Conservation (phyloP, 441 rosid species). For the Geranium incanum region DNA sequence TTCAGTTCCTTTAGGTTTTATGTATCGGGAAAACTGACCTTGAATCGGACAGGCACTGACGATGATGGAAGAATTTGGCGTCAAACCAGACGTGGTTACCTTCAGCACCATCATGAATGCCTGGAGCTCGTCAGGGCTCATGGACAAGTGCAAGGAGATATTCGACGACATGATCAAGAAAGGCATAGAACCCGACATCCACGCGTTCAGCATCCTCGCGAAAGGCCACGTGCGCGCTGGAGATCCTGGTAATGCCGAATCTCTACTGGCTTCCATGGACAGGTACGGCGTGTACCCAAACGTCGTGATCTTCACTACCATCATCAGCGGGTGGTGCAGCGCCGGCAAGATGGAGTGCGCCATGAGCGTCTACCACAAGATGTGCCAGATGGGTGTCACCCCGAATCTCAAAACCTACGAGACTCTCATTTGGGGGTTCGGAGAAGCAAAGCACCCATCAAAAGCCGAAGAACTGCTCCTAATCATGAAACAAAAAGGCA, state of each 20-base stretch:
- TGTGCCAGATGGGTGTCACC: slow-evolving; percentile 47
- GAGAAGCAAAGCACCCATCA: slow-evolving; percentile 83
- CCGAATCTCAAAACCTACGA: slow-evolving; percentile 79
- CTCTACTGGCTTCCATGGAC: slow-evolving; percentile 47
- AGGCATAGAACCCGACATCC: slow-evolving; percentile 71
- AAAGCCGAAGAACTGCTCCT: slow-evolving; percentile 68
- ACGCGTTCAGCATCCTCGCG: slow-evolving; percentile 73
- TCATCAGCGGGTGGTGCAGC: slow-evolving; percentile 84
- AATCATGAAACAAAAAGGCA: slow-evolving; percentile 56
- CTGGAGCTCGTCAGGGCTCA: slow-evolving; percentile 81
- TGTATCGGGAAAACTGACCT: neutral
- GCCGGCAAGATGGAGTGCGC: slow-evolving; percentile 75
- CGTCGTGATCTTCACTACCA: slow-evolving; percentile 77
- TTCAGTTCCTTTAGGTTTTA: too few relatives aligned
- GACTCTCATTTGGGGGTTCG: slow-evolving; percentile 88
- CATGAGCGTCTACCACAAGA: slow-evolving; percentile 47
- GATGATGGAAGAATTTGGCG: slow-evolving; percentile 71
- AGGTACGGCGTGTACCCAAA: slow-evolving; percentile 54
- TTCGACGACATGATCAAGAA: slow-evolving; percentile 69
- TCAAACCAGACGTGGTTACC: slow-evolving; percentile 79
- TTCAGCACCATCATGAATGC: slow-evolving; percentile 94
- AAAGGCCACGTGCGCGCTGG: slow-evolving; percentile 81
- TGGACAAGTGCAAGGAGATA: slow-evolving; percentile 81
- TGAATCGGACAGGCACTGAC: slow-evolving; percentile 44
- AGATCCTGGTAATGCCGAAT: slow-evolving; percentile 67